phyloP scores from a whole-genome alignment of 2,329 filamentous ascomycete species.

The Penicillium sclerotigenum region DNA sequence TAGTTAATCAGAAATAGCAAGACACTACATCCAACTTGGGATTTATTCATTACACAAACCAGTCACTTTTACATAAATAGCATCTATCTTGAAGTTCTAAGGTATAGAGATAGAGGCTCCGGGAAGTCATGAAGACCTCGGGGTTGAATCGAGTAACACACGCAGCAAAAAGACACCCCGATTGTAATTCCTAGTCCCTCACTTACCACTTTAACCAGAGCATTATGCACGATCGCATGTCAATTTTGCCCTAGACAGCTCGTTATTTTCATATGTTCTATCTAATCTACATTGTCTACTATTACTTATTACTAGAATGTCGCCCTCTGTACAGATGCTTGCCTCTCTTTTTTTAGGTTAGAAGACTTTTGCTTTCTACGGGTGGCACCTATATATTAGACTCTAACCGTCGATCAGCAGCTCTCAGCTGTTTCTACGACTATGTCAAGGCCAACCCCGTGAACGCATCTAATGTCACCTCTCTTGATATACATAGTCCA shows the following conservation, averaged over 20 bases:
- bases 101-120: too few relatives aligned
- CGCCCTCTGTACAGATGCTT: neutral
- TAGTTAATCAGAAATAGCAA: too few relatives aligned
- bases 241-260: neutral
- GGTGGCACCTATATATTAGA: too few relatives aligned
- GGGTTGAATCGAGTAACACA: neutral
- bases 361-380: neutral
- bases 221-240: neutral
- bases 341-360: neutral
- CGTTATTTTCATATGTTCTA: neutral
- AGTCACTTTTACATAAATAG: neutral
- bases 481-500: neutral
- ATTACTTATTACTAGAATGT: neutral
- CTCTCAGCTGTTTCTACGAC: neutral
- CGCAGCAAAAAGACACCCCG: neutral
- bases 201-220: neutral
- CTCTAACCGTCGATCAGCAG: neutral
- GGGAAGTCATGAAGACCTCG: neutral
- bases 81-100: neutral
- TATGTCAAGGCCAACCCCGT: neutral
- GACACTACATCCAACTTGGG: neutral
- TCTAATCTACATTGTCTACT: neutral
- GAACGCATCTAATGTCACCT: slow-evolving; percentile 1
- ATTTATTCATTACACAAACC: too few relatives aligned
- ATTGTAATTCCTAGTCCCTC: neutral